These are phyloP conservation scores for Nakazawaea ernobii DNA, from an alignment of 805 yeast genomes.

Conservation along the genomic window DNA sequence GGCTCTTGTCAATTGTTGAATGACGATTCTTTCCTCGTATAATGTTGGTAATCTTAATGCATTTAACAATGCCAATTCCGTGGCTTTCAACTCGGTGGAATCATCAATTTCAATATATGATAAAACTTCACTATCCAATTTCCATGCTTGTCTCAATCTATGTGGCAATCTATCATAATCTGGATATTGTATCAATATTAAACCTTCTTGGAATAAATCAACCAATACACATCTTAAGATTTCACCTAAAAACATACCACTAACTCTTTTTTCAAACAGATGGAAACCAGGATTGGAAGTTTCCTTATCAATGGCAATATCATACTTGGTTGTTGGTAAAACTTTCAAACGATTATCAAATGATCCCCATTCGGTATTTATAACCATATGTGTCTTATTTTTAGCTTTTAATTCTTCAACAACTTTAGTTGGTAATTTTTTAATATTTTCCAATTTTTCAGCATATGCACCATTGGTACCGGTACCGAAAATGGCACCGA, in stretches of 20 bases:
- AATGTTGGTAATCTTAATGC: constrained; percentile 66
- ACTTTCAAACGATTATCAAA: constrained; percentile 78
- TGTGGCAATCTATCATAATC: constrained; percentile 44
- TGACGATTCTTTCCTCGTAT: constrained; percentile 62
- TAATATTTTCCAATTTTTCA: constrained; percentile 69
- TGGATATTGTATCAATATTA: constrained; percentile 52
- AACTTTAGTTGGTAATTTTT: constrained; percentile 55
- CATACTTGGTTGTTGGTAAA: constrained; percentile 77
- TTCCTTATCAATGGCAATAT: constrained; percentile 57
- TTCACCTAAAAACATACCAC: constrained; percentile 94
- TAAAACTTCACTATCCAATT: constrained; percentile 74
- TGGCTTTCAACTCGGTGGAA: constrained; percentile 62
- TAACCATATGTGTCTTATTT: constrained; percentile 68
- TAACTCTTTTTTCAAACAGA: constrained; percentile 86
- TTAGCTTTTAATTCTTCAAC: constrained; percentile 30
- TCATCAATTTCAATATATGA: constrained; percentile 85
- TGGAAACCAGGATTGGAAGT: constrained; percentile 86
- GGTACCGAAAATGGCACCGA: constrained; percentile 94
- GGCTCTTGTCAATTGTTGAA: constrained; percentile 70
- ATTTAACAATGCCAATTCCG: constrained; percentile 63
- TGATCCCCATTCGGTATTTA: constrained; percentile 98
- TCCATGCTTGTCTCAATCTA: constrained; percentile 70
- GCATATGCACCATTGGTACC: constrained; percentile 96
- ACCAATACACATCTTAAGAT: constrained; percentile 67
- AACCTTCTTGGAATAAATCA: constrained; percentile 56